Evolutionary conservation across 805 yeast species (phyloP).

Genomic region (Sungouiella thailandica): DNA sequence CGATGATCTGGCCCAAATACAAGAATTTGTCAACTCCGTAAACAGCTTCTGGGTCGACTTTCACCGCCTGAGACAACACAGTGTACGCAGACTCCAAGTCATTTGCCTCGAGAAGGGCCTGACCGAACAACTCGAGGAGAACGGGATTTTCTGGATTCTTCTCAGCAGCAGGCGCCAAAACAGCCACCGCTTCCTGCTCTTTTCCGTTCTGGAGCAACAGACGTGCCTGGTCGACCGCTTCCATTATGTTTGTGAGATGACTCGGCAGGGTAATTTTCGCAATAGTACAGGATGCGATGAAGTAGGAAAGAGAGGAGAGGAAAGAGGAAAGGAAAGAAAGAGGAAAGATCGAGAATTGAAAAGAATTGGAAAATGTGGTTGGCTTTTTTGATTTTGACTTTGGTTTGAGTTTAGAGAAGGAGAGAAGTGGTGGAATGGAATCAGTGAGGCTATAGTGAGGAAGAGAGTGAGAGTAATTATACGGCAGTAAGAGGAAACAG

Average conservation of each 20-base stretch:
- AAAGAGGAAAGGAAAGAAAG: too few relatives aligned
- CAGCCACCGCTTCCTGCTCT: conserved; percentile 49
- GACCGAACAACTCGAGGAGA: conserved; percentile 63
- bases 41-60: conserved; percentile 61
- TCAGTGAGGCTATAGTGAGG: background rate
- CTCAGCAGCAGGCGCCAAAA: conserved; percentile 37
- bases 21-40: conserved; percentile 78
- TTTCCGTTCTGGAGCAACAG: conserved; percentile 44
- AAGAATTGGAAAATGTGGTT: too few relatives aligned
- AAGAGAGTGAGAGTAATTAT: too few relatives aligned
- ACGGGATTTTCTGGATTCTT: conserved; percentile 32
- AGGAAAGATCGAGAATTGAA: too few relatives aligned
- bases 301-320: background rate
- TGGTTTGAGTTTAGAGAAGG: too few relatives aligned
- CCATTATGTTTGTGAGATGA: too few relatives aligned
- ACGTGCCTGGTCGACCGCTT: conserved; percentile 32
- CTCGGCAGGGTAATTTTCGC: too few relatives aligned
- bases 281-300: background rate
- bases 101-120: conserved; percentile 73
- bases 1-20: conserved; percentile 86
- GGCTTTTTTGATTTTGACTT: too few relatives aligned
- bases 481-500: too few relatives aligned
- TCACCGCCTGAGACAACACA: conserved; percentile 54
- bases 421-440: too few relatives aligned
- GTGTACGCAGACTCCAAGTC: conserved; percentile 75